A percentile compares a stretch with the other conserved stretches of the same genome.
Evolutionary conservation across 495 filamentous ascomycete genomes (phyloP).

Genomic region (Neurospora sublineolata): DNA sequence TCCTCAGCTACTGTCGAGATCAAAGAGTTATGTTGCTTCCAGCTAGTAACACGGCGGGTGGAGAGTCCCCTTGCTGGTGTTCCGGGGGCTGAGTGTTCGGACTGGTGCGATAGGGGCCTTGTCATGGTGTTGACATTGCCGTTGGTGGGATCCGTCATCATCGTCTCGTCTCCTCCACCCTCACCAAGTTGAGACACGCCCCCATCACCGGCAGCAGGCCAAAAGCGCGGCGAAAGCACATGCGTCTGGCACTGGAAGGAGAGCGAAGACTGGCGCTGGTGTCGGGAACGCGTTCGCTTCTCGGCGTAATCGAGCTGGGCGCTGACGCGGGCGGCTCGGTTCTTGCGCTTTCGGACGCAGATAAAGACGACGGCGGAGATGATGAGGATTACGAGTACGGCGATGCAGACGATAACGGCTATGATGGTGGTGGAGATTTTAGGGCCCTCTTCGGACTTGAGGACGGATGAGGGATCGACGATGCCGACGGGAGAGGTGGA

Average conservation of each 20-base stretch:
- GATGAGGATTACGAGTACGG: constrained; percentile 18
- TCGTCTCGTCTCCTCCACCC: background rate
- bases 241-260: constrained; percentile 41
- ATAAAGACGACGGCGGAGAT: constrained; percentile 24
- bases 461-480: constrained; percentile 22
- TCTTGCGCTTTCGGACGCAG: constrained; percentile 27
- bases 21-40: constrained; percentile 8
- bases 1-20: constrained; percentile 5
- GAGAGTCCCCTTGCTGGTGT: background rate
- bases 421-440: constrained; percentile 22
- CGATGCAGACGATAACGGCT: constrained; percentile 30
- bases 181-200: background rate
- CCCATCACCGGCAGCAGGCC: constrained; percentile 15
- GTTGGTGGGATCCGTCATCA: background rate
- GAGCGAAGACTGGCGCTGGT: constrained; percentile 27
- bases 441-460: background rate
- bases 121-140: background rate
- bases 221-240: constrained; percentile 29
- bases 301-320: constrained; percentile 12
- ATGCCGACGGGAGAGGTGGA: constrained; percentile 28
- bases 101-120: background rate
- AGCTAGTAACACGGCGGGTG: constrained; percentile 10
- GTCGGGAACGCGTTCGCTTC: constrained; percentile 11
- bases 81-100: background rate
- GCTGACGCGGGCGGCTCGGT: constrained; percentile 21